A percentile compares a stretch with the other conserved stretches of the same genome.
These are phyloP conservation scores for Aspergillus chevalieri DNA, from an alignment of 2,329 filamentous ascomycete genomes.

Conservation along the genomic window DNA sequence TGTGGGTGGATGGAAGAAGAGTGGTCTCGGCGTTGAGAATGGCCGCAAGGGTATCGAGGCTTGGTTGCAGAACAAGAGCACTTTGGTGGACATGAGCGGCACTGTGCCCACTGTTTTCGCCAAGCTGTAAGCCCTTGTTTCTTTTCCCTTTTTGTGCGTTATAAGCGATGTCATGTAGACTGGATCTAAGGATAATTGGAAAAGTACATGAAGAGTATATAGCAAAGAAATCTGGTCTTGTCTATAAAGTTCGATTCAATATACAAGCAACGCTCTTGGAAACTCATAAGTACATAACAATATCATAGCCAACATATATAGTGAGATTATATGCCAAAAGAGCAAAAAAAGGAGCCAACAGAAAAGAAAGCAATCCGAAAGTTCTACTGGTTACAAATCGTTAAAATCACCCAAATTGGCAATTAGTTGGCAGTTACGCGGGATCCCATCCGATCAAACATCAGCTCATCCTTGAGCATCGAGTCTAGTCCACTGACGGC, in stretches of 20 bases:
- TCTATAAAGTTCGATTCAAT: neutral
- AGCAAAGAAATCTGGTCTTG: neutral
- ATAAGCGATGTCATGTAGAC: neutral
- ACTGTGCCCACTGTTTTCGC: slow-evolving; percentile 66
- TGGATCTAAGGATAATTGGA: neutral
- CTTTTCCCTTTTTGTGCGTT: neutral
- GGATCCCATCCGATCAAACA: slow-evolving; percentile 40
- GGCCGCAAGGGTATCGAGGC: slow-evolving; percentile 70
- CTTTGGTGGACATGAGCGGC: slow-evolving; percentile 73
- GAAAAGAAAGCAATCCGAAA: too few relatives aligned
- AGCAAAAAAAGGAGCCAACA: too few relatives aligned
- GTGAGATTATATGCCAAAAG: too few relatives aligned
- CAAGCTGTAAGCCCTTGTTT: slow-evolving; percentile 49
- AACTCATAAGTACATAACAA: too few relatives aligned
- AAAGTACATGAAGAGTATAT: neutral
- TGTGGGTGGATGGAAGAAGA: slow-evolving; percentile 87
- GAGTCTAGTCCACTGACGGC: slow-evolving; percentile 38
- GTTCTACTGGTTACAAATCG: too few relatives aligned
- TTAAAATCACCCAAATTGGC: neutral
- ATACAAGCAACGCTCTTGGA: too few relatives aligned
- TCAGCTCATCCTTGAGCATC: slow-evolving; percentile 34
- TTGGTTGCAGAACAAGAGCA: slow-evolving; percentile 84
- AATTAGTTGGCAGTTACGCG: slow-evolving; percentile 26
- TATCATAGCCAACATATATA: neutral
- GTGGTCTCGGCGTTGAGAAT: slow-evolving; percentile 82